Conservation (phyloP, 495 filamentous ascomycete species). For the Aspergillus sclerotiicarbonarius region DNA sequence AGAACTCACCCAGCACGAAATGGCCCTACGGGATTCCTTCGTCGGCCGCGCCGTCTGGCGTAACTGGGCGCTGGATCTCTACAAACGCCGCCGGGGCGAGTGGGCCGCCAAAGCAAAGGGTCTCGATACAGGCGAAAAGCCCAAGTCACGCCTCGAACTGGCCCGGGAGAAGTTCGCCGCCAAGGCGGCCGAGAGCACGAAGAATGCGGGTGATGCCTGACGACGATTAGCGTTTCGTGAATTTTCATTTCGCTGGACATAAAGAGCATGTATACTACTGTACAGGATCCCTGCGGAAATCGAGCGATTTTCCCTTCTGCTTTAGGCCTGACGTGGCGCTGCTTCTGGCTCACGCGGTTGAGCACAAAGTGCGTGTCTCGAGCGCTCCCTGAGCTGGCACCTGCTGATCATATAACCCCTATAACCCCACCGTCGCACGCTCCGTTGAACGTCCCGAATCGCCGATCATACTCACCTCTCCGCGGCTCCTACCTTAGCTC, state of each 20-base stretch:
- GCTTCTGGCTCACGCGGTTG: not conserved
- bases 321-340: not conserved
- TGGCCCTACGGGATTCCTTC: conserved; percentile 66
- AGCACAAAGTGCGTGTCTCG: too few species aligned
- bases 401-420: too few species aligned
- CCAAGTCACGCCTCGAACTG: conserved; percentile 48
- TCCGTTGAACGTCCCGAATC: too few species aligned
- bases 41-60: conserved; percentile 82
- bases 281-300: too few species aligned
- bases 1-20: conserved; percentile 61
- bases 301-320: not conserved
- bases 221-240: not conserved
- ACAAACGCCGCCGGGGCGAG: conserved; percentile 62
- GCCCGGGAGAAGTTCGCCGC: conserved; percentile 46
- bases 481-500: too few species aligned
- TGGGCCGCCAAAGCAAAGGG: conserved; percentile 71
- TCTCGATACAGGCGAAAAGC: conserved; percentile 27
- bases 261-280: not conserved
- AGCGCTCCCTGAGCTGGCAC: too few species aligned
- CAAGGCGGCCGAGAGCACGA: conserved; percentile 22
- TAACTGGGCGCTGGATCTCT: conserved; percentile 90
- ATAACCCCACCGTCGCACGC: too few species aligned
- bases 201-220: not conserved
- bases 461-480: too few species aligned
- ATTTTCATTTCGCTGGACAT: not conserved